These are phyloP conservation scores for Dactylis glomerata DNA, from an alignment of 176 grass and related monocot species.

Conservation along the genomic window DNA sequence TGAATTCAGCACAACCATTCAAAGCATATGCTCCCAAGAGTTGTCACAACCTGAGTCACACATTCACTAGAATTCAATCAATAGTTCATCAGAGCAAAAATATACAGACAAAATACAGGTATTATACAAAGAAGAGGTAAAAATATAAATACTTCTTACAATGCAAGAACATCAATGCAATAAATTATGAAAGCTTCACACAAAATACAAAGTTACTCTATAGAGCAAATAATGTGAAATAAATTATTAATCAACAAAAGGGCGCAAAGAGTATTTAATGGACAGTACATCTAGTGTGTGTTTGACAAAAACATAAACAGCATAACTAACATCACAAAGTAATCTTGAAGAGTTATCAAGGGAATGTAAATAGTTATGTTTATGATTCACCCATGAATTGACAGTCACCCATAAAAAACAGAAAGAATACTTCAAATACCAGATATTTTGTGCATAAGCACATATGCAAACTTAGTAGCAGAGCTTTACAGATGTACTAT, in stretches of 20 bases:
- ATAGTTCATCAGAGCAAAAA: slow-evolving; percentile 55
- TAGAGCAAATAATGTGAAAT: not conserved
- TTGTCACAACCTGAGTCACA: slow-evolving; percentile 87
- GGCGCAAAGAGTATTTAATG: not conserved
- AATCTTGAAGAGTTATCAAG: not conserved
- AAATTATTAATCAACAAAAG: not conserved
- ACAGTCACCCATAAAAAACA: not conserved
- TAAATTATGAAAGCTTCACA: not conserved
- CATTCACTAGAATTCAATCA: slow-evolving; percentile 72
- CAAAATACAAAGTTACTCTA: not conserved
- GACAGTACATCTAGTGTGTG: not conserved
- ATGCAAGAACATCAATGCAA: not conserved
- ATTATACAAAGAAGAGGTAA: not conserved
- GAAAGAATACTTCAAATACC: not conserved
- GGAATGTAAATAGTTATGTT: not conserved
- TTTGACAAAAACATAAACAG: not conserved
- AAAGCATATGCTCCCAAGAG: slow-evolving; percentile 79
- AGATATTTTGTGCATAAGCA: not conserved
- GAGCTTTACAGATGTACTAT: not conserved
- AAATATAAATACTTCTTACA: not conserved
- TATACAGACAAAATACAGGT: slow-evolving; percentile 32
- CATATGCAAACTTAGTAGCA: not conserved
- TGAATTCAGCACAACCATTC: slow-evolving; percentile 90
- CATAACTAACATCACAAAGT: not conserved
- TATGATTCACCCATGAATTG: not conserved